A percentile compares a stretch with the other conserved stretches of the same genome.
Conservation (phyloP, 768 basidiomycete genomes). For the Auricularia sp. region DNA sequence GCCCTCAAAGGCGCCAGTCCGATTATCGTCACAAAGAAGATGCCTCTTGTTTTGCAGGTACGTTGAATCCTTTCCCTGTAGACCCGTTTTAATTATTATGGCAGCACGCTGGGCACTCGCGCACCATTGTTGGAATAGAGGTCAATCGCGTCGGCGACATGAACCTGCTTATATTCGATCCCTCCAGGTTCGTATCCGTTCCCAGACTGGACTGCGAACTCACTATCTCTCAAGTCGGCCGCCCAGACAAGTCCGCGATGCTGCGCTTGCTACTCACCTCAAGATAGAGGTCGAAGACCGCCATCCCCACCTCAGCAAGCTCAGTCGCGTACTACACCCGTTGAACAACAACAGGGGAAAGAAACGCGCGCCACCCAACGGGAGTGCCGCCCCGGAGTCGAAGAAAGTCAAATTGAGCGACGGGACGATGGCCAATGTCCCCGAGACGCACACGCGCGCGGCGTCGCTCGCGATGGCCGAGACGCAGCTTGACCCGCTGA, state of each 20-base stretch:
- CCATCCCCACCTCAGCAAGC: conserved; percentile 11
- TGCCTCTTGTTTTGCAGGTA: conserved; percentile 46
- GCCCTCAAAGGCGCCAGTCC: conserved; percentile 44
- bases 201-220: neutral
- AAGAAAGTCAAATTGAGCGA: neutral
- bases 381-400: conserved; percentile 5
- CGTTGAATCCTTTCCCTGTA: neutral
- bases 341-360: conserved; percentile 1
- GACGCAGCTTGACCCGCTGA: conserved; percentile 19
- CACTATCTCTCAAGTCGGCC: conserved; percentile 2
- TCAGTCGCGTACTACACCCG: conserved; percentile 8
- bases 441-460: neutral
- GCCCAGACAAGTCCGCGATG: neutral
- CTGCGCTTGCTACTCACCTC: neutral
- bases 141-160: conserved; percentile 43
- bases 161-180: conserved; percentile 71
- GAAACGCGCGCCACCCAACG: conserved; percentile 5
- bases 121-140: conserved; percentile 80
- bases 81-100: neutral
- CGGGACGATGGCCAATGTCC: neutral
- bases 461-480: neutral
- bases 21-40: conserved; percentile 40
- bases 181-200: conserved; percentile 41
- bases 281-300: neutral
- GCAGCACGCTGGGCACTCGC: conserved; percentile 79